phyloP scores from a whole-genome alignment of 1,284 basidiomycete genomes.

The Microbotryum lychnidis-dioicae region DNA sequence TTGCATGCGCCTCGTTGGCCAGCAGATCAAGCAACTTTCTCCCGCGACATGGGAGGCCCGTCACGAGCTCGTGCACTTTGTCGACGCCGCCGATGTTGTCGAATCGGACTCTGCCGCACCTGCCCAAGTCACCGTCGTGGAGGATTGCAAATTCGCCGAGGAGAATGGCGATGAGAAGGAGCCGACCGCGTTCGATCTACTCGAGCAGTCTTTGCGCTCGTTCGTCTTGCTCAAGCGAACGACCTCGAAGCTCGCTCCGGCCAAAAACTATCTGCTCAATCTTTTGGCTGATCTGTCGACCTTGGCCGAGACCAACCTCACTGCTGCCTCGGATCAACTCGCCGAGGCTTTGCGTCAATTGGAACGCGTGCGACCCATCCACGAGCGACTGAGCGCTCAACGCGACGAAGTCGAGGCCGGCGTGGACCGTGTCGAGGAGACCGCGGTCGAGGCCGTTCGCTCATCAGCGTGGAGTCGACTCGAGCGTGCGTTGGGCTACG shows the following conservation, averaged over 20 bases:
- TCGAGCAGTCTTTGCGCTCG: constrained; percentile 85
- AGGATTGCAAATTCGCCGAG: constrained; percentile 8
- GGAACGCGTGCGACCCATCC: constrained; percentile 62
- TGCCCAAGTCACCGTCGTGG: not conserved
- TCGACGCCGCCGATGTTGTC: constrained; percentile 53
- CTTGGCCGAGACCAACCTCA: constrained; percentile 75
- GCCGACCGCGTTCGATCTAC: constrained; percentile 63
- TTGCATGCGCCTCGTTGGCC: constrained; percentile 78
- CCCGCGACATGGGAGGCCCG: constrained; percentile 87
- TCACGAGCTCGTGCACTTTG: constrained; percentile 93
- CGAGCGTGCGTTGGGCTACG: constrained; percentile 53
- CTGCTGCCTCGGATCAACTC: constrained; percentile 74
- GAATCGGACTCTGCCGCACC: constrained; percentile 25
- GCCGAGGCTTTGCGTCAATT: constrained; percentile 65
- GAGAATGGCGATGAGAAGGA: constrained; percentile 18
- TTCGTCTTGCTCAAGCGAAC: constrained; percentile 93
- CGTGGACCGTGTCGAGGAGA: constrained; percentile 74
- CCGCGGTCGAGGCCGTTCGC: constrained; percentile 53
- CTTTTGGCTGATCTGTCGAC: constrained; percentile 81
- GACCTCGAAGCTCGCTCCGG: constrained; percentile 91
- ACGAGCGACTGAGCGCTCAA: constrained; percentile 74
- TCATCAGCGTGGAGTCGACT: constrained; percentile 48
- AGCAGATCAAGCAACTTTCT: constrained; percentile 88
- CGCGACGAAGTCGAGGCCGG: constrained; percentile 67
- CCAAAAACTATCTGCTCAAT: constrained; percentile 84